Evolutionary conservation across 164 flowering plant genomes (phyloP).

Genomic region (Vitis amurensis): DNA sequence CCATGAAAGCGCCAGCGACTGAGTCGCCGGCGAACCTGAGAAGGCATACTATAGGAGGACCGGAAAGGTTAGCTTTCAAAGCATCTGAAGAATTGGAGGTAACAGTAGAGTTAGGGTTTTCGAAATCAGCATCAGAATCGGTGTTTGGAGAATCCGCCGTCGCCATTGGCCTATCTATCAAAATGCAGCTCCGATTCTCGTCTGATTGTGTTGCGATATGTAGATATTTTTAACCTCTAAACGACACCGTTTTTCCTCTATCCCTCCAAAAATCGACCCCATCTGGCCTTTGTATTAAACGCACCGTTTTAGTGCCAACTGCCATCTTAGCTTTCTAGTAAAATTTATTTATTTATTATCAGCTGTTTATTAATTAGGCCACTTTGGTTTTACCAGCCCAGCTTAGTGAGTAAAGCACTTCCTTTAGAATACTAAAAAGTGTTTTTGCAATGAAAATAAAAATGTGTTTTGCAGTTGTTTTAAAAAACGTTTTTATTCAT

Average conservation of each 20-base stretch:
- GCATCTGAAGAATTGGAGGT: constrained; percentile 22
- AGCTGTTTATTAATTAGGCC: no score
- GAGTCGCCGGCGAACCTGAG: constrained; percentile 70
- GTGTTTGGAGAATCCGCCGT: constrained; percentile 42
- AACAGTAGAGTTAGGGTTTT: constrained; percentile 24
- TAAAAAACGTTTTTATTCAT: no score
- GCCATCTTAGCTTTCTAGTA: no score
- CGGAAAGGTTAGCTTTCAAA: constrained; percentile 10
- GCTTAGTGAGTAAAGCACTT: no score
- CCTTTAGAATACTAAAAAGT: no score
- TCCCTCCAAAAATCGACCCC: background rate
- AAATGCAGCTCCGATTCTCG: background rate
- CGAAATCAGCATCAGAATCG: constrained; percentile 30
- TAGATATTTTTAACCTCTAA: no score
- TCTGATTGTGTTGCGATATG: background rate
- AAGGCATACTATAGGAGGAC: constrained; percentile 62
- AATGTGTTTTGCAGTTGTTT: no score
- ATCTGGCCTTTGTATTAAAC: background rate
- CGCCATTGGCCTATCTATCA: constrained; percentile 31
- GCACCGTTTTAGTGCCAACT: no score
- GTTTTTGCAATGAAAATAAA: no score
- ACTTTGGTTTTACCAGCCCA: no score
- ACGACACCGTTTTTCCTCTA: no score
- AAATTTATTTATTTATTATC: no score
- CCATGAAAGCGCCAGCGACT: constrained; percentile 82